Base-by-base conservation (phyloP, 306 rosid genomes). In the Castanea crenata region DNA sequence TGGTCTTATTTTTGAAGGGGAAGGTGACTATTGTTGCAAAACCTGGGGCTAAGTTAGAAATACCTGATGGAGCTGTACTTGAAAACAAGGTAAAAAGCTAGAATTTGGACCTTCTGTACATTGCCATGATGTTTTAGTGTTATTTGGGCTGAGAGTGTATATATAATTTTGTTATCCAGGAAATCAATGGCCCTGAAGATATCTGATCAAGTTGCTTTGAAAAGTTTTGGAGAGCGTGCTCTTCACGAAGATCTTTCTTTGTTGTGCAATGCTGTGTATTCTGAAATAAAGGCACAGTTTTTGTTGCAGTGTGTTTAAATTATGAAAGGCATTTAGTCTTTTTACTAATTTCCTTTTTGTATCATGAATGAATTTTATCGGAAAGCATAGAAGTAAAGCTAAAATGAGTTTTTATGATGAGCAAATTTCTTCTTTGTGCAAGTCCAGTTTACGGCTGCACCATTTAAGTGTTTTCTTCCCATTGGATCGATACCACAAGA, bases 181-280 rank as follows among this genome's bases (percentile, higher is more conserved):
- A 89, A 77, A 88, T 94, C 78, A 88, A 84, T 27, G 93, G 91
- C 41, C 90, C 90, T 2, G 94, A 86, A 88, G 98, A 94, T 77
- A 72, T 94, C 29, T 89, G 81, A 88, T 74, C 73, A 59, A 62
- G 83, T 73, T 74, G 44, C 14, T 31, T 59, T 44, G 78, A 75
- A 54, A 63, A 64, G 79, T 44, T 46, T 54, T 31, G 20, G 86
- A 44, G 79, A 34, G 61, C 55, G 32, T 78, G 34, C 72, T 46
- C 16, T 63, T 75, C 34, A 73, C 38, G 73, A 63, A 58, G 75
- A 72, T 67, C 55, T 19, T 9, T 31, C 44, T 70, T 56, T 58
- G 46, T 57, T 49, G 18, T 56, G 63, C 74, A 64, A 27, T 57
- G 68, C 79, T 44, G 54, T 18, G 78, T 84, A 75, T 55, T 72